Evolutionary conservation across 106 monocot genomes (phyloP).

Genomic region (Posidonia australis): DNA sequence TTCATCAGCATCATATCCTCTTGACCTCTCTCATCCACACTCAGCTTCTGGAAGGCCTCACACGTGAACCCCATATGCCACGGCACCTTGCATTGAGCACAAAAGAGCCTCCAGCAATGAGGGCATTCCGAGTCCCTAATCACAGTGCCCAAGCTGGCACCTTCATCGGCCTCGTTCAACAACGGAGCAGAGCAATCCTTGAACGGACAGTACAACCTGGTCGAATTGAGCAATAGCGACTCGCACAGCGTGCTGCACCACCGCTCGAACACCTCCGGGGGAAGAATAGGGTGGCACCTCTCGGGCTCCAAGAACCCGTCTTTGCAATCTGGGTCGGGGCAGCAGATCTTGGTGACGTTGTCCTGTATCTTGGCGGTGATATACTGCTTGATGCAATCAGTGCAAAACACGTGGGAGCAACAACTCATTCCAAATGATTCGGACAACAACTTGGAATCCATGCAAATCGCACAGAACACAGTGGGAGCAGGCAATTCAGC

Average conservation of each 20-base stretch:
- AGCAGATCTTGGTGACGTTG: constrained; percentile 30
- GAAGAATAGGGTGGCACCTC: constrained; percentile 31
- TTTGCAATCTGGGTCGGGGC: constrained; percentile 53
- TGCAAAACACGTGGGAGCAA: constrained; percentile 49
- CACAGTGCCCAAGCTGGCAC: background rate
- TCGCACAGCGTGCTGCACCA: constrained; percentile 48
- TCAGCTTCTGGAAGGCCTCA: constrained; percentile 27
- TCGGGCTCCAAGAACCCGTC: constrained; percentile 32
- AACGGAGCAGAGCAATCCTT: constrained; percentile 63
- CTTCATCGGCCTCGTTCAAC: constrained; percentile 13
- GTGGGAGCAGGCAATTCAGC: background rate
- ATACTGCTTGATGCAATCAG: constrained; percentile 36
- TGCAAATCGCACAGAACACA: constrained; percentile 41
- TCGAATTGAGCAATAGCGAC: constrained; percentile 5
- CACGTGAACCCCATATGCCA: constrained; percentile 46
- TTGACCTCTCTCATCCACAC: constrained; percentile 28
- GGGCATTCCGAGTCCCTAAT: constrained; percentile 53
- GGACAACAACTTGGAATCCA: constrained; percentile 16
- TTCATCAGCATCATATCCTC: constrained; percentile 43
- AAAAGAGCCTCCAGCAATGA: constrained; percentile 51
- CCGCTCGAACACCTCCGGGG: constrained; percentile 25
- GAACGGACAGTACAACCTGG: constrained; percentile 59
- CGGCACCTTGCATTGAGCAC: constrained; percentile 51
- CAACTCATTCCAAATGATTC: constrained; percentile 12
- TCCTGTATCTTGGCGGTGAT: constrained; percentile 39